Evolutionary conservation across 208 protist genomes (phyloP), one percentile per base, ranked within the genome.

Genomic region (Blastocrithidia nonstop): DNA sequence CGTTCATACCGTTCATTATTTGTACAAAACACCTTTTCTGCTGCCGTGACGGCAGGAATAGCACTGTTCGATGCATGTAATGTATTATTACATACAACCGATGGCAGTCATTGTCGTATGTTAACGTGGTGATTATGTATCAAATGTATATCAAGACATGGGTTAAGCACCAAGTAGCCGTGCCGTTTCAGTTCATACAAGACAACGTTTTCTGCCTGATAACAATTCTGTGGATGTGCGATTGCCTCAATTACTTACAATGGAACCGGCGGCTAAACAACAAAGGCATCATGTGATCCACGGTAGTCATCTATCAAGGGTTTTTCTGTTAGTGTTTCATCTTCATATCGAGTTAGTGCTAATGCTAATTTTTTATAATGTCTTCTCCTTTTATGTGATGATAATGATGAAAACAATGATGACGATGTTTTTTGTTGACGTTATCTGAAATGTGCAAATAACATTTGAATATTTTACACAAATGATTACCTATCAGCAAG

Each of bases 181-280:
- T 54, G 44, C 21, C 55, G 64, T 46, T 70, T 61, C 1, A 93
- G 50, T 32, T 84, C 83, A 44, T 88, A 50, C 17, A 93, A 45
- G 19, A 93, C 79, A 25, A 93, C 63, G 57, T 93, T 93, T 61
- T 93, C 83, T 3, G 72, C 69, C 47, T 87, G 71, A 57, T 93
- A 93, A 45, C 61, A 63, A 58, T 93, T 93, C 49, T 93, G 83
- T 9, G 59, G 57, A 46, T 93, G 83, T 0, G 26, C 15, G n/a
- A 87, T 65, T 17, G 36, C 24, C 2, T 32, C 37, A 3, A 93
- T 3, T 21, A 93, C 65, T 2, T 47, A 20, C 8, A 21, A 6
- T 16, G 73, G 57, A 13, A 87, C 15, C 7, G 83, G 78, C 4
- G 78, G 66, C 15, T 38, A 24, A 9, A 93, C 19, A 0, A 88